Evolutionary conservation across 208 protist species (phyloP), one percentile per base, ranked within the genome.

Genomic region (Trichomonas tenax): DNA sequence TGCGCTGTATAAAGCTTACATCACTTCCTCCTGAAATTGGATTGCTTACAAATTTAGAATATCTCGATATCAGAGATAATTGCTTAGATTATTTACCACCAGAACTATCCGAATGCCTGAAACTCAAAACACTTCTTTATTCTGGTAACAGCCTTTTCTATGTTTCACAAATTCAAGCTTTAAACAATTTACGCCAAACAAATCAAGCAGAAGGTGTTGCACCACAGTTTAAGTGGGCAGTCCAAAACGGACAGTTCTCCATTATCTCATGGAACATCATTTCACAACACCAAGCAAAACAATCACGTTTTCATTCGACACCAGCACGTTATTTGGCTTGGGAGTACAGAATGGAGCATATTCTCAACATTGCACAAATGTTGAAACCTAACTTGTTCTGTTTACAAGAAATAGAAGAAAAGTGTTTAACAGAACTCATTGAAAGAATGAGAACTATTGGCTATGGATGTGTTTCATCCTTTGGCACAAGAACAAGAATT

Each of bases 331-430:
- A 41, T 51, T 38, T 93, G 34, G 26, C 11, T 34, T 93, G 86
- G 86, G 86, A 93, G 38, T 51, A 93, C 36, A 8, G 86, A 34
- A n/a, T 44, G 26, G 44, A 93, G 3, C 26, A 34, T 0, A 48
- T 93, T 58, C 8, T 93, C 14, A 34, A 93, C 45, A 93, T 38
- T 26, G 44, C 45, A 2, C 17, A 34, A 31, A 93, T 48, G 41
- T 26, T 93, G 15, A 93, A 93, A 26, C 86, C 86, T 10, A 34
- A 38, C 15, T 31, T 93, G 8, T 34, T 93, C 34, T 93, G 86
- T 38, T 34, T 93, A n/a, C 86, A 93, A 93, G 86, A 93, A 48
- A 93, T 93, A 38, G 86, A 93, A 93, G 86, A 51, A 38, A 38
- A 48, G 38, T 44, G 31, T 48, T 38, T 93, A 2, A 17, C 8